phyloP scores from a whole-genome alignment of 2,329 filamentous ascomycete species.

The Stemphylium vesicarium region DNA sequence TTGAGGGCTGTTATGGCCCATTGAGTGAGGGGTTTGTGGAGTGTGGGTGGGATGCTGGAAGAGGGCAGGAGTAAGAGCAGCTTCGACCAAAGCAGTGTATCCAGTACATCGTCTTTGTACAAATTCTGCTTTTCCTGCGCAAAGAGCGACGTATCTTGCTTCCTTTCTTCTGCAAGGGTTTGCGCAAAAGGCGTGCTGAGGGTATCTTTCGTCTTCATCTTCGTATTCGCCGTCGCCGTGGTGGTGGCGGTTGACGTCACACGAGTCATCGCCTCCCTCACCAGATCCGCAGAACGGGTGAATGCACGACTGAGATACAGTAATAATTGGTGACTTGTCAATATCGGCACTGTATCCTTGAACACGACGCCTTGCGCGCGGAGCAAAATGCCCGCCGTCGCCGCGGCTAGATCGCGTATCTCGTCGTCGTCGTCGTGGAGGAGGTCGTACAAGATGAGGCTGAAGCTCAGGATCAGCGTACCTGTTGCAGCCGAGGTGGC shows the following conservation, averaged over 20 bases:
- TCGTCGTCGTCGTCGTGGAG: constrained; percentile 90
- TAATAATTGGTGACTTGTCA: constrained; percentile 53
- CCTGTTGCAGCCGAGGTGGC: constrained; percentile 13
- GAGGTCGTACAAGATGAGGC: constrained; percentile 54
- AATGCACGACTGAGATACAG: constrained; percentile 46
- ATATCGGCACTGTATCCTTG: constrained; percentile 55
- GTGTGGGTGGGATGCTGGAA: constrained; percentile 16
- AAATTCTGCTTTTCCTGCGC: constrained; percentile 91
- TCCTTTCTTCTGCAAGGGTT: constrained; percentile 41
- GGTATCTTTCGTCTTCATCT: background rate
- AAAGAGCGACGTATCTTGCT: constrained; percentile 74
- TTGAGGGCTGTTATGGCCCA: constrained; percentile 63
- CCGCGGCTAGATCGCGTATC: constrained; percentile 70
- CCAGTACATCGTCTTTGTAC: constrained; percentile 83
- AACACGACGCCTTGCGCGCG: constrained; percentile 24
- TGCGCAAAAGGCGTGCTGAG: constrained; percentile 16
- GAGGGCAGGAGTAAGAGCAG: constrained; percentile 53
- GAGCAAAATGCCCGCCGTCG: constrained; percentile 57
- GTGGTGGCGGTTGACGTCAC: constrained; percentile 46
- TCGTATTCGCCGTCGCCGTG: too few relatives aligned
- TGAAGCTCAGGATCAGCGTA: constrained; percentile 30
- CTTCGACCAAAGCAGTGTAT: constrained; percentile 71
- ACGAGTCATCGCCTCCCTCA: constrained; percentile 42
- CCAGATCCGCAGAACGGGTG: constrained; percentile 40
- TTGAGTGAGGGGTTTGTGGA: constrained; percentile 13